Conservation (phyloP, 306 rosid genomes). For the Hippophae tibetana region DNA sequence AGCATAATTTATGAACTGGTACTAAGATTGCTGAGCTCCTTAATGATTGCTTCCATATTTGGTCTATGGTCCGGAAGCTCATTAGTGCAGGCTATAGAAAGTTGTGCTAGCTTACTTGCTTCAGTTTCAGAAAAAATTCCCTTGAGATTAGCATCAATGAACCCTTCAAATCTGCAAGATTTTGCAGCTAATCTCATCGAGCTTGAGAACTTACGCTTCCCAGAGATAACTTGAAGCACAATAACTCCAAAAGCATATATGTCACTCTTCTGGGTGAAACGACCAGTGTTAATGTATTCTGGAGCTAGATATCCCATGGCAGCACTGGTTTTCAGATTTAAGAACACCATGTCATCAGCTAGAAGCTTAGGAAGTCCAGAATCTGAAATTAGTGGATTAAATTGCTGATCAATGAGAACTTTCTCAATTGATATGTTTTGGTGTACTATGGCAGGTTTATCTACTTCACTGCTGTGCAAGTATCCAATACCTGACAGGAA, state of each 20-base stretch:
- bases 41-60: constrained; percentile 37
- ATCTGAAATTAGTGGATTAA: constrained; percentile 65
- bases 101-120: constrained; percentile 48
- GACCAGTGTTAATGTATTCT: constrained; percentile 82
- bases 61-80: constrained; percentile 74
- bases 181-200: constrained; percentile 47
- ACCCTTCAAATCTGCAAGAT: constrained; percentile 42
- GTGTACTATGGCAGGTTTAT: constrained; percentile 69
- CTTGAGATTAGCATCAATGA: constrained; percentile 42
- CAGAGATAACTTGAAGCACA: constrained; percentile 69
- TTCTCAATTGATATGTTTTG: constrained; percentile 82
- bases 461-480: constrained; percentile 53
- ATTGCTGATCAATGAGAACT: constrained; percentile 59
- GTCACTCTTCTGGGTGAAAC: constrained; percentile 85
- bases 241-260: constrained; percentile 86
- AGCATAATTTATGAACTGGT: constrained; percentile 23
- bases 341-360: constrained; percentile 85
- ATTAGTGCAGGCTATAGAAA: constrained; percentile 54
- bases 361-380: constrained; percentile 80
- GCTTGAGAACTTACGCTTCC: constrained; percentile 40
- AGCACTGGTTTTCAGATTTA: constrained; percentile 86
- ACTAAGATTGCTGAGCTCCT: constrained; percentile 36
- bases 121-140: constrained; percentile 54
- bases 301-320: constrained; percentile 99
- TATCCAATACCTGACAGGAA: constrained; percentile 55